phyloP scores from a whole-genome alignment of 2,329 filamentous ascomycete genomes.

The Ceratocystis ficicola region DNA sequence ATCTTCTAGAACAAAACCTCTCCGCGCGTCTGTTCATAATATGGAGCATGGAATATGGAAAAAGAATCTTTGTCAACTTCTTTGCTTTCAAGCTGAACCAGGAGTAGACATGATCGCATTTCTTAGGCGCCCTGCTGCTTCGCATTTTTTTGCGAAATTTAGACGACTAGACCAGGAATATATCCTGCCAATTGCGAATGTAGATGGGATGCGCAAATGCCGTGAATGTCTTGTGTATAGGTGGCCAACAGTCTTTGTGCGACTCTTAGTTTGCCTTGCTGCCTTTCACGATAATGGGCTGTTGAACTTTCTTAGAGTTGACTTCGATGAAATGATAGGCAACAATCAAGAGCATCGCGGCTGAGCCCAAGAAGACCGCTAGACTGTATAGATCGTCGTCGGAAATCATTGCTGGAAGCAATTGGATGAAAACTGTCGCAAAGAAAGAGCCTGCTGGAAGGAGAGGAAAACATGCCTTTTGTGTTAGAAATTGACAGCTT shows the following conservation, averaged over 20 bases:
- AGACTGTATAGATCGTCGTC: constrained; percentile 84
- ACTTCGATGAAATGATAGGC: constrained; percentile 94
- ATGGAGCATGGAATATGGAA: not conserved
- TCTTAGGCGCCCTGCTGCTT: not conserved
- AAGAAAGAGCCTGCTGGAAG: not conserved
- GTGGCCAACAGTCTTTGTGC: not conserved
- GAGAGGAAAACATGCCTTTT: not conserved
- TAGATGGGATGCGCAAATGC: not conserved
- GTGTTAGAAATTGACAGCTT: not conserved
- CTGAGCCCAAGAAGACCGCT: constrained; percentile 82
- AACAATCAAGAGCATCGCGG: constrained; percentile 83
- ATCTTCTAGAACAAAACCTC: constrained; percentile 15
- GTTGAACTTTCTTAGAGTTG: constrained; percentile 45
- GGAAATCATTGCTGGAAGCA: constrained; percentile 64
- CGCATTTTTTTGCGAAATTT: not conserved
- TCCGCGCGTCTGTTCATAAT: not conserved
- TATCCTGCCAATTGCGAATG: not conserved
- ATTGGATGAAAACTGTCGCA: not conserved
- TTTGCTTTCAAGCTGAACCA: not conserved
- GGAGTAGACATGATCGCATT: not conserved
- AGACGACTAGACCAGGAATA: not conserved
- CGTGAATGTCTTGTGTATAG: not conserved
- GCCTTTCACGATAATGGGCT: constrained; percentile 17
- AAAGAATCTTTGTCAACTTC: not conserved
- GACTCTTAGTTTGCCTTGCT: constrained; percentile 18